These are phyloP conservation scores for Mytilinidion resinicola DNA, from an alignment of 495 filamentous ascomycete species.

Conservation along the genomic window DNA sequence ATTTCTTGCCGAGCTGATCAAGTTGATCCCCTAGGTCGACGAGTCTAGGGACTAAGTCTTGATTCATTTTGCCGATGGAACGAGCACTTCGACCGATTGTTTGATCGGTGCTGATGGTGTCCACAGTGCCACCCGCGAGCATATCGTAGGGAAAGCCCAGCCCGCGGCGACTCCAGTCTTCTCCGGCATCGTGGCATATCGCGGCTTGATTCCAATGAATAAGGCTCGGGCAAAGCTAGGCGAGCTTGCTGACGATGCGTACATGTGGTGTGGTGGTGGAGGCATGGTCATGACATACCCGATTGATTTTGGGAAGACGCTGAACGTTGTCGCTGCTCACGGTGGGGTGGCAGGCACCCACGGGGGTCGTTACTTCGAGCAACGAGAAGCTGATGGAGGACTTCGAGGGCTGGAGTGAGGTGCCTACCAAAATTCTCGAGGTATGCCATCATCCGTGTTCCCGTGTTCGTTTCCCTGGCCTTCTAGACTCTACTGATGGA, in stretches of 20 bases:
- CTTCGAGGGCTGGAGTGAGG: not conserved
- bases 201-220: conserved; percentile 47
- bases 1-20: conserved; percentile 45
- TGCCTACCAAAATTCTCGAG: not conserved
- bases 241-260: conserved; percentile 40
- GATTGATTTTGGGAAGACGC: conserved; percentile 40
- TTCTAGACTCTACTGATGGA: not conserved
- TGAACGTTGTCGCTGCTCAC: conserved; percentile 37
- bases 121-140: conserved; percentile 6
- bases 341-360: not conserved
- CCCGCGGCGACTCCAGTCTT: conserved; percentile 2
- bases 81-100: conserved; percentile 22
- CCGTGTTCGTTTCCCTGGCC: not conserved
- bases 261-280: conserved; percentile 40
- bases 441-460: not conserved
- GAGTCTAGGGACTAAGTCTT: conserved; percentile 28
- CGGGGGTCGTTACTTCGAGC: not conserved
- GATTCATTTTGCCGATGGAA: conserved; percentile 33
- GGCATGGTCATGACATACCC: conserved; percentile 46
- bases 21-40: conserved; percentile 38
- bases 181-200: conserved; percentile 37
- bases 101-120: conserved; percentile 29
- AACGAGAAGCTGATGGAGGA: not conserved
- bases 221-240: conserved; percentile 46
- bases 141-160: not conserved